Percentiles rank a stretch among this genome's conserved stretches.
Evolutionary conservation across 768 basidiomycete genomes (phyloP).

Genomic region (Calocybe indica): DNA sequence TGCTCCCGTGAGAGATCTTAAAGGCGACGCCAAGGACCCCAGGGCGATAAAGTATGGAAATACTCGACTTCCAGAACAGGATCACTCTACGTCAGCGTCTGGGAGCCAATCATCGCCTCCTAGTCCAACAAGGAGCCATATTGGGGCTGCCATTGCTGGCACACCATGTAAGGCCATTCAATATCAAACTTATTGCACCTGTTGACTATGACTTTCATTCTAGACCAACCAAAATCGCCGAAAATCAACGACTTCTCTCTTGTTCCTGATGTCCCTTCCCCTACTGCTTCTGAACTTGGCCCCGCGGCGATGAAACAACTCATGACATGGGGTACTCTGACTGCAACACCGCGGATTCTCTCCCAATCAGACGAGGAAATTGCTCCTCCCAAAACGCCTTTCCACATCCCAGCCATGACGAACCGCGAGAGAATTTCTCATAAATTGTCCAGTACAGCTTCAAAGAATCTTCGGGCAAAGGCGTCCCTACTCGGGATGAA

Average conservation of each 20-base stretch:
- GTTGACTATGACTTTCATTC: slow-evolving; percentile 3
- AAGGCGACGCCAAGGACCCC: slow-evolving; percentile 25
- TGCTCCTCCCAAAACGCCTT: slow-evolving; percentile 54
- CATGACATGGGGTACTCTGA: slow-evolving; percentile 96
- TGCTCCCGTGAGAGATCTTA: slow-evolving; percentile 25
- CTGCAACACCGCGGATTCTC: slow-evolving; percentile 87
- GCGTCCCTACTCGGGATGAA: slow-evolving; percentile 52
- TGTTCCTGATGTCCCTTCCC: slow-evolving; percentile 83
- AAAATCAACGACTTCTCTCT: slow-evolving; percentile 58
- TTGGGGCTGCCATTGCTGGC: slow-evolving; percentile 90
- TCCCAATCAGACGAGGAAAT: slow-evolving; percentile 53
- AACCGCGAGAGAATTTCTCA: slow-evolving; percentile 77
- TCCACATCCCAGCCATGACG: slow-evolving; percentile 74
- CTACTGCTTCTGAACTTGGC: slow-evolving; percentile 76
- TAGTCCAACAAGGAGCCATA: slow-evolving; percentile 86
- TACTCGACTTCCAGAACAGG: slow-evolving; percentile 76
- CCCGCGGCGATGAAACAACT: slow-evolving; percentile 83
- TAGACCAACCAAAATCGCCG: slow-evolving; percentile 63
- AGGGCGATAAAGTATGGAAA: slow-evolving; percentile 72
- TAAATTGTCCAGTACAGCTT: slow-evolving; percentile 75
- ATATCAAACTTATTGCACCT: neutral
- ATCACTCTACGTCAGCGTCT: slow-evolving; percentile 38
- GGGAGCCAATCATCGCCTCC: slow-evolving; percentile 55
- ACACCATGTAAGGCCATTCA: slow-evolving; percentile 65
- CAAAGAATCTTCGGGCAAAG: slow-evolving; percentile 74